These are phyloP conservation scores for Thraustochytrium sp. DNA, from an alignment of 352 stramenopile genomes.

Conservation along the genomic window DNA sequence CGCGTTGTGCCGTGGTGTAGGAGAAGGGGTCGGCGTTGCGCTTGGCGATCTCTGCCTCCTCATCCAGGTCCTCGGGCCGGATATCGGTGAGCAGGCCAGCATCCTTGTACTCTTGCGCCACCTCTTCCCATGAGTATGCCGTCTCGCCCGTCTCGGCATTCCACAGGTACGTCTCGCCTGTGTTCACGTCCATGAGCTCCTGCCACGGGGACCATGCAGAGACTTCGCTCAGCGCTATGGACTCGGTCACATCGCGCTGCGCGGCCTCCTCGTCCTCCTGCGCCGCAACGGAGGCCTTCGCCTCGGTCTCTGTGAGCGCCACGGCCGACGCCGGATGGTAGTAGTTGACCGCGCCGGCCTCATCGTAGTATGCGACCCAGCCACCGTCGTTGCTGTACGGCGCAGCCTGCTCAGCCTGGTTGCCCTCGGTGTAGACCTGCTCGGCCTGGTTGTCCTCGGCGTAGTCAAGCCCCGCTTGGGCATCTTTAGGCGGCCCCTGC, in stretches of 20 bases:
- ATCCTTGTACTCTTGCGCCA: background rate
- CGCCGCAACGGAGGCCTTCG: too few relatives aligned
- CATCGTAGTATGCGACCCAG: background rate
- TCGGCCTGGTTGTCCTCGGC: background rate
- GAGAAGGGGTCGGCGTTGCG: background rate
- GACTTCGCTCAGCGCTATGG: background rate
- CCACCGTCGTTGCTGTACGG: background rate
- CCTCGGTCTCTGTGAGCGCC: background rate
- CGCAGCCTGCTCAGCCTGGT: too few relatives aligned
- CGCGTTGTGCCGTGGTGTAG: background rate
- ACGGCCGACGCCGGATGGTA: background rate
- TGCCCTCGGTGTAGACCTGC: too few relatives aligned
- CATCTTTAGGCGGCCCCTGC: too few relatives aligned
- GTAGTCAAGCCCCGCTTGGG: background rate
- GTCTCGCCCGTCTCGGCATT: conserved; percentile 71
- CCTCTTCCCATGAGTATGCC: conserved; percentile 30
- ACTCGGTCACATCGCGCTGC: background rate
- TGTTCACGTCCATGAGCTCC: conserved; percentile 63
- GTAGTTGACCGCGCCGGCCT: background rate
- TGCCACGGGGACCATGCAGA: conserved; percentile 54
- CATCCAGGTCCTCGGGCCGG: background rate
- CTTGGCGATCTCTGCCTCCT: background rate
- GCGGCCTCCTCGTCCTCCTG: background rate
- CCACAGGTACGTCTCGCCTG: conserved; percentile 68
- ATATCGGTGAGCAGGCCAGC: background rate